Evolutionary conservation across 192 early-diverging fungal genomes (phyloP).

Genomic region (Allomyces macrogynus): DNA sequence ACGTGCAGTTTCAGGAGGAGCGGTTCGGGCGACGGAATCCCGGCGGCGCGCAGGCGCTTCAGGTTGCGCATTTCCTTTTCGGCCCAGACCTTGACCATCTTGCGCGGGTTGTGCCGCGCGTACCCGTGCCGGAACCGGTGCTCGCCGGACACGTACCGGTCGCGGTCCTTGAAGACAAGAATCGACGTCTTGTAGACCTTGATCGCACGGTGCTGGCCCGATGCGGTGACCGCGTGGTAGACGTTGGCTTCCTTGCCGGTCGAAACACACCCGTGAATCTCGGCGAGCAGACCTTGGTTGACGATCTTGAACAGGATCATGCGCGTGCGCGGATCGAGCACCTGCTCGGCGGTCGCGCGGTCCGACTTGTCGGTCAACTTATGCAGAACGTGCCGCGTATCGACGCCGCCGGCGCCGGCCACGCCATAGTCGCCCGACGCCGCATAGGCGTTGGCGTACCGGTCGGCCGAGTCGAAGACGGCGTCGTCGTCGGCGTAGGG

Average conservation of each 20-base stretch:
- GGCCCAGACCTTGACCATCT: slow-evolving; percentile 98
- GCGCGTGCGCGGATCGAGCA: slow-evolving; percentile 87
- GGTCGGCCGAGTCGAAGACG: no score
- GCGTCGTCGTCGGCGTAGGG: no score
- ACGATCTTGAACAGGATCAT: slow-evolving; percentile 93
- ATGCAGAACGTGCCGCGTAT: background rate
- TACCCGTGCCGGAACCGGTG: slow-evolving; percentile 90
- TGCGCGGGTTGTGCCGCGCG: slow-evolving; percentile 77
- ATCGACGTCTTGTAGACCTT: slow-evolving; percentile 99
- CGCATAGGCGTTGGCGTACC: background rate
- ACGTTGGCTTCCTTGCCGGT: slow-evolving; percentile 99
- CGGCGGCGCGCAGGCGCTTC: slow-evolving; percentile 65
- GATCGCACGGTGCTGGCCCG: slow-evolving; percentile 66
- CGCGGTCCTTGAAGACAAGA: slow-evolving; percentile 89
- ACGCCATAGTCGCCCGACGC: background rate
- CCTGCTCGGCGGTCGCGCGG: slow-evolving; percentile 89
- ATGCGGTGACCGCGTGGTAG: slow-evolving; percentile 79
- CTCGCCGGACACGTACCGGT: slow-evolving; percentile 90
- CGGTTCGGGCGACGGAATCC: slow-evolving; percentile 81
- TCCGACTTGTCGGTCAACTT: slow-evolving; percentile 60
- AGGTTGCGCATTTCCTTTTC: slow-evolving; percentile 99
- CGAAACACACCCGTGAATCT: slow-evolving; percentile 91
- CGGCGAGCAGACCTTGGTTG: slow-evolving; percentile 70
- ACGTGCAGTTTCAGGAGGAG: slow-evolving; percentile 78
- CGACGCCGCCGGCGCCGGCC: background rate